Base-by-base conservation (phyloP, 257 asterid genomes). In the Paraleonurus japonicus region DNA sequence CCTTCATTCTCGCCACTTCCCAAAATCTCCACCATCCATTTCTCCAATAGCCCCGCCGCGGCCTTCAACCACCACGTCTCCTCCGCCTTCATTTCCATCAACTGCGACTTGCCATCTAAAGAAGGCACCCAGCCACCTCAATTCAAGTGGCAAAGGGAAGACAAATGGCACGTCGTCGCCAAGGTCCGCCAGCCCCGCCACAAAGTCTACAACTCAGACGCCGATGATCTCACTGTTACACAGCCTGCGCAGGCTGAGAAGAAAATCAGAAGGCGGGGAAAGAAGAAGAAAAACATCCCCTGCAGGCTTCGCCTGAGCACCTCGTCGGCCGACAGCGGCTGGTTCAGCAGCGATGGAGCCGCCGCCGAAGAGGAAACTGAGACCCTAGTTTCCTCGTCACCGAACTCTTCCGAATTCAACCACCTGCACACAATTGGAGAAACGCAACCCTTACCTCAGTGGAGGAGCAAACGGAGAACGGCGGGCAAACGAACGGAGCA, bases 121-220 rank as follows among this genome's bases (percentile, higher is more conserved):
- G 69, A 4, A 61, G n/a, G n/a, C n/a, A n/a, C n/a, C 71, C 72
- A 54, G 9, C 79, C 70, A 0, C 75, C 67, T 7, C 80, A 75
- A 5, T 84, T 86, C 72, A 79, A 75, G 58, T 86, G 95, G 92
- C 71, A 77, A 27, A 75, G 84, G 60, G 92, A 90, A 41, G 95
- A 82, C 4, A 86, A 88, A 58, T 86, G 92, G 90, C 95, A 87
- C 69, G 89, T 86, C 41, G 76, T 89, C 63, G 88, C 87, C 39
- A 79, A 82, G 24, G 71, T 81, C 28, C 69, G 50, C 51, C 77
- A 74, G 4, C 86, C 67, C 30, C 81, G 75, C 73, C 75, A 39
- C 70, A 86, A 80, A 72, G 62, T 73, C 12, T 47, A 75, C 53
- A 70, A 57, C 66, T 57, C 78, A 50, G 47, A 22, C 39, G 81